Base-by-base conservation (phyloP, 1,139 yeast genomes). In the Zygosaccharomyces pseudobailii region DNA sequence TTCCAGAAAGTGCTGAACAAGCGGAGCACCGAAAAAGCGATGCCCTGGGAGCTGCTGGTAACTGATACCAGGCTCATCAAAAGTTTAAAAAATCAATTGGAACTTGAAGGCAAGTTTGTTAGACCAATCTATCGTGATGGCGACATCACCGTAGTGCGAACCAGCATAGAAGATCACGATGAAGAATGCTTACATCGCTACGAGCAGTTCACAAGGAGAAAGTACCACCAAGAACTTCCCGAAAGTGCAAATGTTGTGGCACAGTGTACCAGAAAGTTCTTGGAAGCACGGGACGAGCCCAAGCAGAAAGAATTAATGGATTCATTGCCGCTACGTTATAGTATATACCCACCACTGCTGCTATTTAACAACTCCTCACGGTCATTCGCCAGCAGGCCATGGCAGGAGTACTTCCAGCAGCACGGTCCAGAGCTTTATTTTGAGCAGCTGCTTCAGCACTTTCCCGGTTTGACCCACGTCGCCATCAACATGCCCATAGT, bases 401-500 rank as follows among this genome's bases (percentile, higher is more conserved):
- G 84, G 83, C 40, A 39, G 2, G 5, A 32, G 0, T 48, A 51
- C n/a, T 52, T 69, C 10, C 42, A 40, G 10, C 40, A 21, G 4
- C 33, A 52, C 10, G 52, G 52, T 1, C 36, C 43, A 19, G 28
- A 46, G 0, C 25, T 39, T 4, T 68, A 72, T 42, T 72, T 69
- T 51, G 33, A 47, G 13, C 50, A 49, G 4, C 47, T 73, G 13
- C 51, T 71, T n/a, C 38, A 47, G 5, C 47, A 66, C 27, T 60
- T 65, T 33, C 54, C 58, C 17, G 45, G 57, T 13, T 54, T 69
- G 42, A 79, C 90, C 0, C 94, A 85, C 60, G 63, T 85, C 5
- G 95, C 95, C 0, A 67, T 80, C 8, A 87, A 87, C 57, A 75
- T 74, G 48, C 94, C 95, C 0, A 85, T 88, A 4, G 65, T 72